These are phyloP conservation scores for Paramecium sonneborni DNA, from an alignment of 73 alveolate genomes.

Conservation along the genomic window DNA sequence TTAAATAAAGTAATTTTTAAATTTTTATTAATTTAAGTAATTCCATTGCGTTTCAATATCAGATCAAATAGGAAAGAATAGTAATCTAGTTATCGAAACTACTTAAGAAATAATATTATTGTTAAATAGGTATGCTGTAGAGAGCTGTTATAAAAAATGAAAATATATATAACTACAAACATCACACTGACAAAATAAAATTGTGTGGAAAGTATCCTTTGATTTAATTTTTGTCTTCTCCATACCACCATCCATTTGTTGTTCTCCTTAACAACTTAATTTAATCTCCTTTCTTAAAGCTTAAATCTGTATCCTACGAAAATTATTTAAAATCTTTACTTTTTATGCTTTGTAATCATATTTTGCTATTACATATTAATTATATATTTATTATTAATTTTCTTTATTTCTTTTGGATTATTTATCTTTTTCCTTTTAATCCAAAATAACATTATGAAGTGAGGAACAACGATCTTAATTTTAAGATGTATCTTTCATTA, in stretches of 20 bases:
- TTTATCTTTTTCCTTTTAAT: slow-evolving; percentile 5
- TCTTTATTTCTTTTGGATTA: slow-evolving; percentile 3
- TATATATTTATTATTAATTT: neutral
- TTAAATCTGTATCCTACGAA: slow-evolving; percentile 26
- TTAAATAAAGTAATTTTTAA: neutral
- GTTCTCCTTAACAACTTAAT: neutral
- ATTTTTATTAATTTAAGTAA: neutral
- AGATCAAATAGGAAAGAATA: slow-evolving; percentile 14
- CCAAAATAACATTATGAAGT: neutral
- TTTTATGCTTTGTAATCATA: slow-evolving; percentile 52
- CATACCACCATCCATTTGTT: slow-evolving; percentile 47
- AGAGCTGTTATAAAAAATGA: neutral
- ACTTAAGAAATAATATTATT: neutral
- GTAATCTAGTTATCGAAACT: neutral
- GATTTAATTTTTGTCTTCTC: neutral
- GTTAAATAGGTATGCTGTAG: neutral
- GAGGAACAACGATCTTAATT: neutral
- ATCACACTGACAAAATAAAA: neutral
- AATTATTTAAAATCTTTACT: neutral
- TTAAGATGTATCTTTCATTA: neutral
- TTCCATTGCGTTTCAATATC: slow-evolving; percentile 44
- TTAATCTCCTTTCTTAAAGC: slow-evolving; percentile 36
- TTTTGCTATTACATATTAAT: neutral
- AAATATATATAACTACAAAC: slow-evolving; percentile 15
- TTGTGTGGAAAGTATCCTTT: slow-evolving; percentile 30